Base-by-base conservation (phyloP, 495 filamentous ascomycete species). In the Neurospora africana region DNA sequence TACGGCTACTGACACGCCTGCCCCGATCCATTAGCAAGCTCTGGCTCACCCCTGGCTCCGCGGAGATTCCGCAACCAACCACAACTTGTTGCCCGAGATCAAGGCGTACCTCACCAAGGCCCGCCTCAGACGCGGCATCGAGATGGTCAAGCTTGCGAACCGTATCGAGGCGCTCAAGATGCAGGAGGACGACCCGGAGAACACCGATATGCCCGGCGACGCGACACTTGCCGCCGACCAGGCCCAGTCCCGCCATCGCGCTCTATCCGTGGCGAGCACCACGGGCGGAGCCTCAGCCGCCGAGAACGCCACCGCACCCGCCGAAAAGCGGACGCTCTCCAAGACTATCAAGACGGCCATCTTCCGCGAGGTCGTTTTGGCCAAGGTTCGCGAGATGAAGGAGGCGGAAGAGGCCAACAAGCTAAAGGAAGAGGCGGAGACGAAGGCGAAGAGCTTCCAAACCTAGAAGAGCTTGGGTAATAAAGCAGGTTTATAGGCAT, bases 1-100 rank as follows among this genome's bases (percentile, higher is more conserved):
- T 33, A 19, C 61, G 23, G 15, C 70, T 36, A 47, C 35, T 33
- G 17, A 67, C 69, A 58, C 19, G 53, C 69, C 4, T 19, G 33
- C 17, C 47, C 47, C 37, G 13, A 36, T 11, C 30, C 67, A 72
- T 73, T 73, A 91, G 86, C 86, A 92, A 82, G 94, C 95, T 23
- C 85, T 99, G 11, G 85, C 89, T 70, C 93, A 99, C 80, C 82
- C 85, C 58, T 99, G 95, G 95, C 89, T 99, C 77, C 95, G 87
- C 77, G 96, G 95, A 77, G 86, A 94, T 82, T 92, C 88, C 68
- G 95, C 95, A 72, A 91, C 91, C 69, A 92, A 98, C 84, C 91
- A 97, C 86, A 94, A 99, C 84, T 86, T 99, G 87, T 86, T 99
- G 77, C 96, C 95, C 72, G 96, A 98, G 81, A 96, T 99, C 87